These are phyloP conservation scores for Carex pumila DNA, from an alignment of 176 grass and related monocot genomes.

Conservation along the genomic window DNA sequence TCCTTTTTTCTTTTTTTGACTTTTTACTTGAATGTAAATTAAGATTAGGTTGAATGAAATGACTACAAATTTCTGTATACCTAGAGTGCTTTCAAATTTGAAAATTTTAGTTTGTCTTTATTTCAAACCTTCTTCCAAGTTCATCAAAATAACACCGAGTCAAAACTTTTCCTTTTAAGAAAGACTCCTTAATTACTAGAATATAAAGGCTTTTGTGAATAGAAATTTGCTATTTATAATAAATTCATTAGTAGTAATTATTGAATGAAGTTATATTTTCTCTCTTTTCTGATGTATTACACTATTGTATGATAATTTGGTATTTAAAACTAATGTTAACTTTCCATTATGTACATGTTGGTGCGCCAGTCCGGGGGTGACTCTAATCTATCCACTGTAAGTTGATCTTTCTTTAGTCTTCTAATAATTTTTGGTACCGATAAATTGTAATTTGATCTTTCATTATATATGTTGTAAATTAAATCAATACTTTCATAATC, in stretches of 20 bases:
- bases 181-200: neutral
- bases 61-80: neutral
- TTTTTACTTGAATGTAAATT: neutral
- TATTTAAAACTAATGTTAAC: neutral
- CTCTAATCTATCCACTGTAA: constrained; percentile 95
- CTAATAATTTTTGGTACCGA: neutral
- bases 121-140: neutral
- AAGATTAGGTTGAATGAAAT: neutral
- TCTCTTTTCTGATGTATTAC: neutral
- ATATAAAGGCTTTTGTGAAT: neutral
- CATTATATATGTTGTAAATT: neutral
- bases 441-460: neutral
- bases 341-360: neutral
- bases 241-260: neutral
- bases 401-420: constrained; percentile 18
- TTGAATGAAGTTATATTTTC: neutral
- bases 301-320: neutral
- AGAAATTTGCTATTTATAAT: neutral
- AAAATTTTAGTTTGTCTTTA: neutral
- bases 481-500: neutral
- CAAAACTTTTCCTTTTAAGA: neutral
- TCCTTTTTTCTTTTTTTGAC: neutral
- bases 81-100: neutral
- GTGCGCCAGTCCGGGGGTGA: constrained; percentile 58
- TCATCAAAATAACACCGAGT: neutral